Conservation (phyloP, 1,284 basidiomycete genomes). For the Abortiporus biennis region DNA sequence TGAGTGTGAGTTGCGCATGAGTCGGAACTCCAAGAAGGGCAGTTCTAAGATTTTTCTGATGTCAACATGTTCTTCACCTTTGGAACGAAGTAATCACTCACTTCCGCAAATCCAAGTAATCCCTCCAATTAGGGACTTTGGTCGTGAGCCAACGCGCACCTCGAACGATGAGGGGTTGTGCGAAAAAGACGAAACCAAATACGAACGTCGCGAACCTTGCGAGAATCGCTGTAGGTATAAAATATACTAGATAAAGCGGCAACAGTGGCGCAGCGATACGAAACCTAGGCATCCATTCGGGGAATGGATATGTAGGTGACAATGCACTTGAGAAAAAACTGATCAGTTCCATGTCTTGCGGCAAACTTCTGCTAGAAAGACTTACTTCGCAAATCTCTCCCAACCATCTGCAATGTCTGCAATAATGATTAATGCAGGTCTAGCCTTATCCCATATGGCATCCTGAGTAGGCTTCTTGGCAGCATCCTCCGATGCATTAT, state of each 20-base stretch:
- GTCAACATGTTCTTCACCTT: too few species aligned
- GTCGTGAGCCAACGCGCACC: conserved; percentile 32
- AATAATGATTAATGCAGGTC: conserved; percentile 28
- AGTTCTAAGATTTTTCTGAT: conserved; percentile 34
- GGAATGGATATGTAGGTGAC: conserved; percentile 31
- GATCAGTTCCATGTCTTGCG: not conserved
- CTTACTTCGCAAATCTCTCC: conserved; percentile 31
- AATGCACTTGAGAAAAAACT: conserved; percentile 20
- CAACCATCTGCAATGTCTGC: conserved; percentile 26
- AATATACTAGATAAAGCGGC: conserved; percentile 28
- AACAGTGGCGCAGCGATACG: conserved; percentile 25
- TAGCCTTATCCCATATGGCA: conserved; percentile 27
- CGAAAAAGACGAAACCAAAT: conserved; percentile 45
- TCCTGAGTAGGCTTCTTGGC: conserved; percentile 22
- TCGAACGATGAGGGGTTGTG: conserved; percentile 37
- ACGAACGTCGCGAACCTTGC: conserved; percentile 34
- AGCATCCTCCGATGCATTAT: conserved; percentile 26
- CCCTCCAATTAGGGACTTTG: conserved; percentile 41
- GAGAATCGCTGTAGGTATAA: conserved; percentile 36
- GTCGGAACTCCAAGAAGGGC: conserved; percentile 47
- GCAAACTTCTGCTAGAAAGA: not conserved
- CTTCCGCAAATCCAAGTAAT: conserved; percentile 37
- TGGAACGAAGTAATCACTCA: too few species aligned
- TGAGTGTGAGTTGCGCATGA: conserved; percentile 48
- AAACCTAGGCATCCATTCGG: conserved; percentile 20